Evolutionary conservation across 2,329 filamentous ascomycete species (phyloP).

Genomic region (Didymella keratinophila): DNA sequence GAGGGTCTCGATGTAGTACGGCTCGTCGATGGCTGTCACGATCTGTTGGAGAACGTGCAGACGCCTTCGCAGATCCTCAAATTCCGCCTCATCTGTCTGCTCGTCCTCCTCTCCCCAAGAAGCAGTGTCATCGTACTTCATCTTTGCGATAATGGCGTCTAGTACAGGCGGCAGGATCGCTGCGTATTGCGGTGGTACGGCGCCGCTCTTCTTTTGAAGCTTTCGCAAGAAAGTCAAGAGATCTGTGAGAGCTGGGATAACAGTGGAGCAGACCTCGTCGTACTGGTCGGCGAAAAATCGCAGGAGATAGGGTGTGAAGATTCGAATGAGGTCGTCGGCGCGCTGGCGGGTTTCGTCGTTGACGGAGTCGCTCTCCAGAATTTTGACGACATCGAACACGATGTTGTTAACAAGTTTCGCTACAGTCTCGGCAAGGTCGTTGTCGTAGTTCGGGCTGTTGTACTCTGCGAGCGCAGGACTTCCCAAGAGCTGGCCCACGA

Average conservation of each 20-base stretch:
- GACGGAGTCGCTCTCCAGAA: slow-evolving; percentile 74
- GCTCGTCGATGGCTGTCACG: slow-evolving; percentile 86
- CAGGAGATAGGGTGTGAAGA: slow-evolving; percentile 85
- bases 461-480: slow-evolving; percentile 82
- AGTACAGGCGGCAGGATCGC: slow-evolving; percentile 86
- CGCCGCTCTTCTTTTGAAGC: slow-evolving; percentile 67
- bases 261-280: slow-evolving; percentile 95
- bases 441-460: slow-evolving; percentile 88
- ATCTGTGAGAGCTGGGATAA: slow-evolving; percentile 92
- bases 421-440: slow-evolving; percentile 91
- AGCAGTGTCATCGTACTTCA: slow-evolving; percentile 96
- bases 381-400: slow-evolving; percentile 84
- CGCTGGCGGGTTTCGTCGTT: slow-evolving; percentile 71
- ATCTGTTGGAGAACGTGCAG: slow-evolving; percentile 92
- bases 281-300: slow-evolving; percentile 98
- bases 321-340: slow-evolving; percentile 82
- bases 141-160: slow-evolving; percentile 91
- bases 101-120: slow-evolving; percentile 94
- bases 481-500: slow-evolving; percentile 84
- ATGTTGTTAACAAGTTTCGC: slow-evolving; percentile 95
- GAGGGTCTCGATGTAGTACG: slow-evolving; percentile 85
- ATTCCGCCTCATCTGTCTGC: slow-evolving; percentile 95
- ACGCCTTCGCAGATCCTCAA: slow-evolving; percentile 90
- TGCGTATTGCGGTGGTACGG: slow-evolving; percentile 77
- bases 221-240: slow-evolving; percentile 90